phyloP scores from a whole-genome alignment of 2,329 filamentous ascomycete species.

The Fusarium nanum region DNA sequence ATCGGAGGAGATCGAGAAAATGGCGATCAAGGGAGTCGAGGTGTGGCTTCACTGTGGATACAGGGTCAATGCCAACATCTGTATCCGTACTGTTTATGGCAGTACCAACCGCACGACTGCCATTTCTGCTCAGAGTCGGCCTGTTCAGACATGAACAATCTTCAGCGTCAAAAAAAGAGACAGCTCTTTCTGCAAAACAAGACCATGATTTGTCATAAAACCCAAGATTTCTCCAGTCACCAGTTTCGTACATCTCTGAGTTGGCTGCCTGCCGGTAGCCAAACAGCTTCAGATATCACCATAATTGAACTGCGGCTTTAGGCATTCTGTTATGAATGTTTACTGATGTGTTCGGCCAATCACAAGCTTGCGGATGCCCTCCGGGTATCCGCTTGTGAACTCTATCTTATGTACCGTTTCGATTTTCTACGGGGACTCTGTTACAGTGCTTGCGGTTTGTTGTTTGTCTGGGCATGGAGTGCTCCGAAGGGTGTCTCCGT shows the following conservation, averaged over 20 bases:
- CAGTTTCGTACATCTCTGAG: neutral
- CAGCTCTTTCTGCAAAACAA: neutral
- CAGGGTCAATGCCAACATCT: slow-evolving; percentile 20
- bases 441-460: slow-evolving; percentile 12
- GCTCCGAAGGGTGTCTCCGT: slow-evolving; percentile 27
- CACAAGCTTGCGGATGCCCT: slow-evolving; percentile 20
- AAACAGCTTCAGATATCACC: neutral
- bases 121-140: neutral
- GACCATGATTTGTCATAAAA: neutral
- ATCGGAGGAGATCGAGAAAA: slow-evolving; percentile 52
- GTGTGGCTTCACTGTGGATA: slow-evolving; percentile 12
- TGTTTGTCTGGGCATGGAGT: slow-evolving; percentile 28
- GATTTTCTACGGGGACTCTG: neutral
- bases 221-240: neutral
- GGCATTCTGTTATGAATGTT: slow-evolving; percentile 3
- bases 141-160: slow-evolving; percentile 3
- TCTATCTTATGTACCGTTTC: slow-evolving; percentile 30
- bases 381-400: slow-evolving; percentile 21
- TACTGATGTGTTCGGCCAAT: slow-evolving; percentile 13
- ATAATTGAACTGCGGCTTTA: slow-evolving; percentile 20
- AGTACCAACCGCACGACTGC: slow-evolving; percentile 13
- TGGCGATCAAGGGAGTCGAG: slow-evolving; percentile 29
- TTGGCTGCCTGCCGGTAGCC: neutral
- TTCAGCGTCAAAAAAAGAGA: neutral
- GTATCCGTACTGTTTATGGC: slow-evolving; percentile 11